Percentiles rank a stretch among this genome's conserved stretches.
Evolutionary conservation across 768 basidiomycete genomes (phyloP).

Genomic region (Megacollybia marginata): DNA sequence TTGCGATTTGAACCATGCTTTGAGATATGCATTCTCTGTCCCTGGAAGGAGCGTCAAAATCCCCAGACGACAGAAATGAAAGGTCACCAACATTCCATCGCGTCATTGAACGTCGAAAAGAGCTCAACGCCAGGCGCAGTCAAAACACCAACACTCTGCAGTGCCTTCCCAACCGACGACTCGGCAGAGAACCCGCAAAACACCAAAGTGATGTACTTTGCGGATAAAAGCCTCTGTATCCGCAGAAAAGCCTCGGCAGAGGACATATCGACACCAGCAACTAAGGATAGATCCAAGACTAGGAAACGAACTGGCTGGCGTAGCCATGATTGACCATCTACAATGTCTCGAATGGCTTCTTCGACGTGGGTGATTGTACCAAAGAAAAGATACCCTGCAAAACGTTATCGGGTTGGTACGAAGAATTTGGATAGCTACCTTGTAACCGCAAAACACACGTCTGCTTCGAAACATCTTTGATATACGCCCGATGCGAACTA

Average conservation of each 20-base stretch:
- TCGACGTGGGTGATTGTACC: conserved; percentile 91
- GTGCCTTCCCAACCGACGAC: conserved; percentile 60
- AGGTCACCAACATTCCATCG: conserved; percentile 72
- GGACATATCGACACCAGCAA: conserved; percentile 89
- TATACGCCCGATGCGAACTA: conserved; percentile 78
- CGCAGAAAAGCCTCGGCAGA: conserved; percentile 93
- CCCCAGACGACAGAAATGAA: not conserved
- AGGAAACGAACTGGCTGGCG: conserved; percentile 82
- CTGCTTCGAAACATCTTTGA: conserved; percentile 89
- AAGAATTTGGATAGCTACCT: conserved; percentile 30
- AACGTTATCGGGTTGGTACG: not conserved
- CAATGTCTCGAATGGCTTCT: conserved; percentile 69
- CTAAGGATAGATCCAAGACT: conserved; percentile 79
- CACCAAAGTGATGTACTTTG: conserved; percentile 75
- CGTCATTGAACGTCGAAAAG: conserved; percentile 79
- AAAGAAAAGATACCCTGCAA: conserved; percentile 79
- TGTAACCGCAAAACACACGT: conserved; percentile 85
- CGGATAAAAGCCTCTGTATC: conserved; percentile 72
- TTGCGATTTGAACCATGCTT: conserved; percentile 67
- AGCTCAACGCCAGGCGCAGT: conserved; percentile 74
- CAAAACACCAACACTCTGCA: conserved; percentile 75
- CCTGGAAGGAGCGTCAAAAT: conserved; percentile 31
- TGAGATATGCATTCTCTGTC: conserved; percentile 92
- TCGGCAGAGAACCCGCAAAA: conserved; percentile 75
- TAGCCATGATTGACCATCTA: conserved; percentile 66